Evolutionary conservation across 2,329 filamentous ascomycete species (phyloP), one percentile per base, ranked within the genome.

Genomic region (Cryphonectria japonica): DNA sequence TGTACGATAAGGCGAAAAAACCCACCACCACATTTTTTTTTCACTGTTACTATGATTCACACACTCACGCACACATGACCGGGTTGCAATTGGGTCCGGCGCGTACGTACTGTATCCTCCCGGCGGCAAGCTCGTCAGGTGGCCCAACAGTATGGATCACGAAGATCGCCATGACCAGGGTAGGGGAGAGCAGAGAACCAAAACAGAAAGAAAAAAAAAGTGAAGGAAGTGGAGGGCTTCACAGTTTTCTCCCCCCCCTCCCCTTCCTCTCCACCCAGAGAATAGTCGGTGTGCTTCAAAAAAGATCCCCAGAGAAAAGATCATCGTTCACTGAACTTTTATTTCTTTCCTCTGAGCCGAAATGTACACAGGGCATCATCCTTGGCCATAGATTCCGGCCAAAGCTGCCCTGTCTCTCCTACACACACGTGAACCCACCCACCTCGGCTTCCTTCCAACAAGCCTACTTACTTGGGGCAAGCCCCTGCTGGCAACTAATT

Each of bases 51-150:
- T 50, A 39, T 39, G 43, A 19, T 22, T 50, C 43, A 22, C 43
- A 26, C 26, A 1, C 26, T 26, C 26, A 26, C 26, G 26, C 34
- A 34, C 34, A 50, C 19, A 50, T 50, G 43, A 2, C 43, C 43
- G 16, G 32, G 59, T 29, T 61, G 59, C 32, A 61, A 19, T 11
- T 37, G 19, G 13, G 6, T 19, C 8, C 59, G 59, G 32, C 59
- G 59, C 59, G 26, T 32, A 34, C 26, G 19, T 32, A 32, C 26
- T 26, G 26, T 26, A 26, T 26, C 26, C 26, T 26, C 29, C 19
- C 19, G 34, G 59, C 59, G 59, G 59, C 59, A 61, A 61, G 32
- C 59, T 61, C 59, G 59, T 39, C 34, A 37, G 59, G 19, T 8
- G 5, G 59, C 59, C 59, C 59, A 61, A 22, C 59, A 16, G 3